Percentiles rank a stretch among this genome's conserved stretches.
Evolutionary conservation across 2,329 filamentous ascomycete genomes (phyloP).

Genomic region (Lecanosticta acicola): DNA sequence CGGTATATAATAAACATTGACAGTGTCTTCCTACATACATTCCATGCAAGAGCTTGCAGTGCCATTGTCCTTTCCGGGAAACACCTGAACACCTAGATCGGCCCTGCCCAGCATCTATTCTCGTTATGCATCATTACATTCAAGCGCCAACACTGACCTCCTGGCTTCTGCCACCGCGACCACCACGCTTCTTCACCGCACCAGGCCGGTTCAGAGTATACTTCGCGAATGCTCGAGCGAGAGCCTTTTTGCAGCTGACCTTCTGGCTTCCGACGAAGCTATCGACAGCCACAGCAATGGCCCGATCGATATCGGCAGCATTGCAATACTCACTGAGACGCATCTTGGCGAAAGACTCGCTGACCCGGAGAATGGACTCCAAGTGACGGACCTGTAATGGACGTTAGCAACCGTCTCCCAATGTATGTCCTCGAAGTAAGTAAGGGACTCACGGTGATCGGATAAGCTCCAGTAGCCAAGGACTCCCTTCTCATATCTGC

Average conservation of each 20-base stretch:
- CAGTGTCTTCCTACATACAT: not conserved
- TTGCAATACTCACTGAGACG: slow-evolving; percentile 93
- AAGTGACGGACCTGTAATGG: slow-evolving; percentile 76
- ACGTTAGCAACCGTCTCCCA: no score
- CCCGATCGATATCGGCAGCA: slow-evolving; percentile 85
- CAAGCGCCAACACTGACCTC: slow-evolving; percentile 22
- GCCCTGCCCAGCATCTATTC: not conserved
- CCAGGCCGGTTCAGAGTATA: slow-evolving; percentile 55
- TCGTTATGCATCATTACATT: slow-evolving; percentile 6
- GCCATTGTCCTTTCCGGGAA: not conserved
- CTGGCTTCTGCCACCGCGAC: slow-evolving; percentile 10
- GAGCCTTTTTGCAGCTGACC: slow-evolving; percentile 93
- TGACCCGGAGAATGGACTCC: slow-evolving; percentile 94
- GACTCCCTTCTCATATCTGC: slow-evolving; percentile 94
- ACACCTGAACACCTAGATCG: not conserved
- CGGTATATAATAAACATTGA: not conserved
- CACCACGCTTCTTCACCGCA: slow-evolving; percentile 28
- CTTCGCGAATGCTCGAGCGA: slow-evolving; percentile 92
- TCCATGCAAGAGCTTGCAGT: not conserved
- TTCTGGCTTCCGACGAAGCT: slow-evolving; percentile 96
- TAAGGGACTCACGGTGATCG: slow-evolving; percentile 73
- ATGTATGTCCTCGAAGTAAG: not conserved
- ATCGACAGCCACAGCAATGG: slow-evolving; percentile 93
- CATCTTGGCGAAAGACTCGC: slow-evolving; percentile 95
- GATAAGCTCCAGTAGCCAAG: slow-evolving; percentile 89